Percentiles rank a stretch among this genome's conserved stretches.
Conservation (phyloP, 2,329 filamentous ascomycete genomes). For the Seiridium cupressi region DNA sequence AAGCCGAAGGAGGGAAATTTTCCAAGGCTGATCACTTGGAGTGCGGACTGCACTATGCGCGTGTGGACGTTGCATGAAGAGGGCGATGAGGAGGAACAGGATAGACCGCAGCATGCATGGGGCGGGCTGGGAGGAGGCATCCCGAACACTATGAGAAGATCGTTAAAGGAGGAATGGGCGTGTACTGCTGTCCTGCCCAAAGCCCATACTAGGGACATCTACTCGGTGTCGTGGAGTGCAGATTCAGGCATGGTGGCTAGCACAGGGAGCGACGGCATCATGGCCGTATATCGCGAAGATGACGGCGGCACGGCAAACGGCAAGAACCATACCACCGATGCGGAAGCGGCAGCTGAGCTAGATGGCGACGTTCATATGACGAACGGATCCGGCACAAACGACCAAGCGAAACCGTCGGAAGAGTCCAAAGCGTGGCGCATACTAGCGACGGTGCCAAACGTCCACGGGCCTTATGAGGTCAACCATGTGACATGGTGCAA, state of each 20-base stretch:
- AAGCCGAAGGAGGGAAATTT: constrained; percentile 40
- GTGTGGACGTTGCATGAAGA: constrained; percentile 71
- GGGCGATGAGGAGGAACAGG: constrained; percentile 40
- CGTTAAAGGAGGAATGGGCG: constrained; percentile 78
- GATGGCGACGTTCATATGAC: constrained; percentile 29
- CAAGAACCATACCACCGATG: constrained; percentile 11
- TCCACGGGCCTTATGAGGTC: constrained; percentile 89
- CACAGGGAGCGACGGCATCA: constrained; percentile 79
- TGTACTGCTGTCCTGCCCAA: constrained; percentile 74
- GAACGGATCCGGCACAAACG: constrained; percentile 16
- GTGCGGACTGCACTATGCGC: constrained; percentile 76
- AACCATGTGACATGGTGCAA: constrained; percentile 90
- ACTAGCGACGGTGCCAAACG: constrained; percentile 66
- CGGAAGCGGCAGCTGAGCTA: constrained; percentile 25
- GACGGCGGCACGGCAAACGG: constrained; percentile 10
- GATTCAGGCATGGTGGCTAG: constrained; percentile 78
- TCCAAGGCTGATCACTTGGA: constrained; percentile 74
- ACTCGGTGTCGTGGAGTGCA: constrained; percentile 81
- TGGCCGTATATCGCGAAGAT: constrained; percentile 70
- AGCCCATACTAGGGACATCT: constrained; percentile 77
- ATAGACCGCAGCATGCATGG: constrained; percentile 31
- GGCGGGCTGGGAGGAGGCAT: constrained; percentile 59
- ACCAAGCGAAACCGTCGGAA: constrained; percentile 23
- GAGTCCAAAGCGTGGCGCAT: constrained; percentile 60
- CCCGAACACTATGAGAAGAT: constrained; percentile 85